Evolutionary conservation across 495 filamentous ascomycete genomes (phyloP).

Genomic region (Penicillium turbatum): DNA sequence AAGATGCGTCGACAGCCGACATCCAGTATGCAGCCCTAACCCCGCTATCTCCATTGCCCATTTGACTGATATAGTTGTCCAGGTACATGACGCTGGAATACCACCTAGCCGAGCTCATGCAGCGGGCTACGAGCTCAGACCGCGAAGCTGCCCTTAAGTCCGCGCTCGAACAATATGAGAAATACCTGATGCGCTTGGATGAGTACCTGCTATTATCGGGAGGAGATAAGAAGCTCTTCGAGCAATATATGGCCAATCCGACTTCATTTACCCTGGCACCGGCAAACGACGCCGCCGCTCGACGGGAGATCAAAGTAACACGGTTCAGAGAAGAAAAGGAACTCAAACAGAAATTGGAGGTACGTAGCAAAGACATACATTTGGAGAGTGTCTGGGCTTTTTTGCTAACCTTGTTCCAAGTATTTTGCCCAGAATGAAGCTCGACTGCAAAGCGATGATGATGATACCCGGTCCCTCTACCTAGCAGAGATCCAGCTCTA

Average conservation of each 20-base stretch:
- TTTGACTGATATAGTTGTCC: constrained; percentile 17
- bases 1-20: constrained; percentile 81
- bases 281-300: constrained; percentile 62
- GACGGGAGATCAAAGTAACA: constrained; percentile 78
- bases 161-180: constrained; percentile 67
- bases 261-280: constrained; percentile 64
- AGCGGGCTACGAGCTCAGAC: constrained; percentile 49
- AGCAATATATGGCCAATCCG: constrained; percentile 62
- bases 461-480: constrained; percentile 70
- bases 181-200: constrained; percentile 70
- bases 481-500: constrained; percentile 67
- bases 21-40: constrained; percentile 57
- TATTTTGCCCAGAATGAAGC: constrained; percentile 57
- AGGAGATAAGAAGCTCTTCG: constrained; percentile 65
- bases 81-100: constrained; percentile 69
- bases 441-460: constrained; percentile 67
- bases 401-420: constrained; percentile 37
- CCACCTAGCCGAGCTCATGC: constrained; percentile 62
- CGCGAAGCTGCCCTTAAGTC: constrained; percentile 60
- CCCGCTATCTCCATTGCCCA: constrained; percentile 24
- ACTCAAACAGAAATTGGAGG: constrained; percentile 77
- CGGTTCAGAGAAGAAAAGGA: constrained; percentile 84
- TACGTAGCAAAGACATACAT: constrained; percentile 21
- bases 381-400: not conserved
- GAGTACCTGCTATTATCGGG: constrained; percentile 68